Evolutionary conservation across 2,329 filamentous ascomycete species (phyloP).

Genomic region (Lasiodiplodia theobromae): DNA sequence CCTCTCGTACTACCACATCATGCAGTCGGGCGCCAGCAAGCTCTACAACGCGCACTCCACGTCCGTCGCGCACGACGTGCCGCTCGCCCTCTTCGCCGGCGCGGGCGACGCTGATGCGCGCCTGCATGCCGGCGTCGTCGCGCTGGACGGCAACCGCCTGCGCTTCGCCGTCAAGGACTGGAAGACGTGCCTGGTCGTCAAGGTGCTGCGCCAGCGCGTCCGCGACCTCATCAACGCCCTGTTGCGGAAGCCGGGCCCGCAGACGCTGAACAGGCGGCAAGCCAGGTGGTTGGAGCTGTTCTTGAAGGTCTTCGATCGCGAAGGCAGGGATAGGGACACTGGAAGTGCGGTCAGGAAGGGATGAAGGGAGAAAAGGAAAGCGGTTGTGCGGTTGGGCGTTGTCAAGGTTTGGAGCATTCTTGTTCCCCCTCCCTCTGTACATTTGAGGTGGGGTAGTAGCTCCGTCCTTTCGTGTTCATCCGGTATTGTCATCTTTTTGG

Average conservation of each 20-base stretch:
- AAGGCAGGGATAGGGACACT: slow-evolving; percentile 6
- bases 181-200: slow-evolving; percentile 90
- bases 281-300: slow-evolving; percentile 50
- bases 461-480: too few relatives aligned
- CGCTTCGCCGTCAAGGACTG: slow-evolving; percentile 85
- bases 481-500: too few relatives aligned
- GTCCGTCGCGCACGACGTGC: slow-evolving; percentile 79
- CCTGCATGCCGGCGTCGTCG: slow-evolving; percentile 85
- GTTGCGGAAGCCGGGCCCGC: slow-evolving; percentile 64
- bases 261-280: slow-evolving; percentile 46
- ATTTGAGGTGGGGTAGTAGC: too few relatives aligned
- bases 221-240: slow-evolving; percentile 76
- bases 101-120: slow-evolving; percentile 75
- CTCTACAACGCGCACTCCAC: slow-evolving; percentile 81
- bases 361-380: background rate
- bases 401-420: too few relatives aligned
- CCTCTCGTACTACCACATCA: slow-evolving; percentile 93
- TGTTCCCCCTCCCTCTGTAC: too few relatives aligned
- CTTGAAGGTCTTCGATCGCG: slow-evolving; percentile 26
- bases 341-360: slow-evolving; percentile 11
- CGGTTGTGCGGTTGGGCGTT: background rate
- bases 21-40: slow-evolving; percentile 73
- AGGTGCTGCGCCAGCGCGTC: slow-evolving; percentile 75
- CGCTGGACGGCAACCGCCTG: slow-evolving; percentile 85
- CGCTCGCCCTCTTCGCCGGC: slow-evolving; percentile 75